Evolutionary conservation across 768 basidiomycete genomes (phyloP).

Genomic region (Peribolospora kevripleyi): DNA sequence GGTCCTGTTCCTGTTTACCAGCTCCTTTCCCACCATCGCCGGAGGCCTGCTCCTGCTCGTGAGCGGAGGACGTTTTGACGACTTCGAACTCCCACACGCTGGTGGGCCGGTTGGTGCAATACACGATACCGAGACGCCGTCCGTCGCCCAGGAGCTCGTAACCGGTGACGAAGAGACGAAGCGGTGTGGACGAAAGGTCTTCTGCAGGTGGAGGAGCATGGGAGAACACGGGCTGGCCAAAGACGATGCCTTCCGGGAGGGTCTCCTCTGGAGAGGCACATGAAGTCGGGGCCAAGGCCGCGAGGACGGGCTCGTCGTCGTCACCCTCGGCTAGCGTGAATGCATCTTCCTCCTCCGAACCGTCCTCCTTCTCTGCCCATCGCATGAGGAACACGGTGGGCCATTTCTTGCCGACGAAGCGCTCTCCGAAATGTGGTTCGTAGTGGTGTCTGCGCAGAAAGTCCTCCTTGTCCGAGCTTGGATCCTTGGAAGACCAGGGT

Average conservation of each 20-base stretch:
- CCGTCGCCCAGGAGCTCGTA: conserved; percentile 37
- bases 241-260: conserved; percentile 12
- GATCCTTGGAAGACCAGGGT: background rate
- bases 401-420: conserved; percentile 28
- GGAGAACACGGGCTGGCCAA: conserved; percentile 36
- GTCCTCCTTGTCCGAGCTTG: conserved; percentile 17
- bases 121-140: conserved; percentile 33
- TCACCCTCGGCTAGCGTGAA: background rate
- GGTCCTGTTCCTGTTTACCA: conserved; percentile 1
- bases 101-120: conserved; percentile 36
- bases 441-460: conserved; percentile 24
- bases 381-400: conserved; percentile 34
- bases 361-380: conserved; percentile 20
- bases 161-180: conserved; percentile 31
- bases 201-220: conserved; percentile 13
- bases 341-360: background rate
- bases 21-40: too few relatives aligned
- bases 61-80: background rate
- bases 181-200: background rate
- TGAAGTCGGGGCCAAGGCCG: background rate
- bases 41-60: too few relatives aligned
- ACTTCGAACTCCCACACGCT: conserved; percentile 32
- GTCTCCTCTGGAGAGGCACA: conserved; percentile 3
- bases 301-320: conserved; percentile 5
- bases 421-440: conserved; percentile 40